Evolutionary conservation across 2,329 filamentous ascomycete species (phyloP).

Genomic region (Pseudogymnoascus sp.): DNA sequence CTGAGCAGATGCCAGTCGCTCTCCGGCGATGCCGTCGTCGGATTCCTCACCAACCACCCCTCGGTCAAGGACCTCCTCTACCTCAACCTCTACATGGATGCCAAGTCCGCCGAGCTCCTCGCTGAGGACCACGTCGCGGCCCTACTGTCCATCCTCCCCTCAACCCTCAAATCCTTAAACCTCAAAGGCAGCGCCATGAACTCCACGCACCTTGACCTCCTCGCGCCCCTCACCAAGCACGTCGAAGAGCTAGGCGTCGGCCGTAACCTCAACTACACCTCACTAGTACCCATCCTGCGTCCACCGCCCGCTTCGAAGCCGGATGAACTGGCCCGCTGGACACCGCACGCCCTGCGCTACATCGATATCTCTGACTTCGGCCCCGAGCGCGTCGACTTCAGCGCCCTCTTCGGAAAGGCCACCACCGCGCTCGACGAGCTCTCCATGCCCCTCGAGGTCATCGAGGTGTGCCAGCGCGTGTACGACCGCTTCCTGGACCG

Average conservation of each 20-base stretch:
- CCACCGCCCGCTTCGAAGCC: constrained; percentile 18
- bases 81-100: constrained; percentile 66
- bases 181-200: constrained; percentile 68
- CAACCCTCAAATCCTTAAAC: constrained; percentile 64
- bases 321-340: constrained; percentile 37
- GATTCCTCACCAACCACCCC: constrained; percentile 65
- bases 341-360: constrained; percentile 60
- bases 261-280: constrained; percentile 55
- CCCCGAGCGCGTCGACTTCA: constrained; percentile 50
- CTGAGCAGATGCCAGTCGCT: constrained; percentile 68
- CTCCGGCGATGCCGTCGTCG: constrained; percentile 57
- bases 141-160: constrained; percentile 59
- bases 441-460: constrained; percentile 64
- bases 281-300: constrained; percentile 39
- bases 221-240: constrained; percentile 61
- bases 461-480: constrained; percentile 66
- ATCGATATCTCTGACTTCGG: constrained; percentile 69
- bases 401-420: constrained; percentile 43
- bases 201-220: constrained; percentile 52
- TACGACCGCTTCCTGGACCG: constrained; percentile 49
- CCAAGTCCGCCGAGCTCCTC: constrained; percentile 64
- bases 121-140: constrained; percentile 56
- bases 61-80: constrained; percentile 61
- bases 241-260: constrained; percentile 72
- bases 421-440: constrained; percentile 51